These are phyloP conservation scores for Epichloe gansuensis DNA, from an alignment of 2,329 filamentous ascomycete genomes.

Conservation along the genomic window DNA sequence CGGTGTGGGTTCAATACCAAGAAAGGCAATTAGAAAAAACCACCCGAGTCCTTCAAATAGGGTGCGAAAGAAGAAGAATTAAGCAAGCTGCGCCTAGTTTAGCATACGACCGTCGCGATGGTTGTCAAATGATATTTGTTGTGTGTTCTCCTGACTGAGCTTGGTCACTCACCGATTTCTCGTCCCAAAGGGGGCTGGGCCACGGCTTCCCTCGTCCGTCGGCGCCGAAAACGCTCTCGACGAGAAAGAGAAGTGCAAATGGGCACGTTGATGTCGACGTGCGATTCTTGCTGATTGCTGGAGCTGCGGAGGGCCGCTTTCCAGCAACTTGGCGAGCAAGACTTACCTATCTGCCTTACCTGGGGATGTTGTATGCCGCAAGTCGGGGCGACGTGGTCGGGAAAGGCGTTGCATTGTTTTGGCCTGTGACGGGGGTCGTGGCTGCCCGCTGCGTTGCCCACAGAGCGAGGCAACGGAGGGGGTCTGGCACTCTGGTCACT, in stretches of 20 bases:
- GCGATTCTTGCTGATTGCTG: slow-evolving; percentile 1
- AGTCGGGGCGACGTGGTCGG: slow-evolving; percentile 1
- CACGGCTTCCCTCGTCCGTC: neutral
- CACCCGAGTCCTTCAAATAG: neutral
- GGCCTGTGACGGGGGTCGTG: slow-evolving; percentile 13
- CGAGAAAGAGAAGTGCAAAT: neutral
- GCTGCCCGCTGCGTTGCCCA: slow-evolving; percentile 5
- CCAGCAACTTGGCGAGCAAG: slow-evolving; percentile 5
- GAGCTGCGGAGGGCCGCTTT: slow-evolving; percentile 2
- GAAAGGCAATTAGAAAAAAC: neutral
- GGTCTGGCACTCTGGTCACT: slow-evolving; percentile 7
- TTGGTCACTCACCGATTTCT: slow-evolving; percentile 3
- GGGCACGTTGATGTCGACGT: neutral
- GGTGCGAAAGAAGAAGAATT: neutral
- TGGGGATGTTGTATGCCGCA: slow-evolving; percentile 5
- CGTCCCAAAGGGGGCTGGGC: neutral
- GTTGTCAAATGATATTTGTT: neutral
- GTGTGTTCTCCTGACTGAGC: neutral
- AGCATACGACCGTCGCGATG: neutral
- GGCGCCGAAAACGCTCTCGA: neutral
- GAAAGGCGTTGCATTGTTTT: slow-evolving; percentile 14
- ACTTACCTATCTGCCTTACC: slow-evolving; percentile 10
- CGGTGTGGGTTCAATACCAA: neutral
- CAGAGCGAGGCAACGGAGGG: too few species aligned
- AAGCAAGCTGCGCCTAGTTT: neutral